phyloP scores from a whole-genome alignment of 352 stramenopile species.

The Discostella stelligera region DNA sequence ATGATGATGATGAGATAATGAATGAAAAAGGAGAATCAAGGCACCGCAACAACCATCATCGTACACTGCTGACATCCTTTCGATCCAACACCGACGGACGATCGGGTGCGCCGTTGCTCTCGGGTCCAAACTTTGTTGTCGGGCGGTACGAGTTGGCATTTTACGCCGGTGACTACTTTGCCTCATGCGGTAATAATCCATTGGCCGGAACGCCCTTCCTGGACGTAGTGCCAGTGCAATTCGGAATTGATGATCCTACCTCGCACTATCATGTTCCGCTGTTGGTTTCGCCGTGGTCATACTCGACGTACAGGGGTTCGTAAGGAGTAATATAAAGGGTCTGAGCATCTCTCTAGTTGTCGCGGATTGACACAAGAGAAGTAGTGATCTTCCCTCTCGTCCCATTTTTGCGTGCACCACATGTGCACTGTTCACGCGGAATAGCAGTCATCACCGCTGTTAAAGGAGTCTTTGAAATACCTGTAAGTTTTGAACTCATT shows the following conservation, averaged over 20 bases:
- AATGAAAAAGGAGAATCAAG: not conserved
- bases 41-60: not conserved
- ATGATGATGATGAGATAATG: not conserved
- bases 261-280: conserved; percentile 85
- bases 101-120: conserved; percentile 64
- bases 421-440: no score
- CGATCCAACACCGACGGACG: conserved; percentile 80
- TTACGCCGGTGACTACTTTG: conserved; percentile 83
- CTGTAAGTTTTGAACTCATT: no score
- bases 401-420: no score
- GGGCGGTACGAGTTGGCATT: conserved; percentile 82
- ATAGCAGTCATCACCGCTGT: no score
- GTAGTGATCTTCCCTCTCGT: no score
- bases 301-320: conserved; percentile 81
- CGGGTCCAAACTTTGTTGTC: conserved; percentile 65
- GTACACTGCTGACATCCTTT: conserved; percentile 57
- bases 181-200: conserved; percentile 39
- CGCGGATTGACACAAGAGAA: no score
- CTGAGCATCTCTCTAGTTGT: no score
- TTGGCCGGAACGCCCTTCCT: conserved; percentile 78
- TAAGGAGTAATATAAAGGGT: no score
- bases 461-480: no score
- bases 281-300: conserved; percentile 81
- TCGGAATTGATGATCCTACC: conserved; percentile 84
- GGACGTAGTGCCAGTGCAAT: conserved; percentile 75